These are phyloP conservation scores for Ogataea hybrid DNA, from an alignment of 1,139 yeast species.

Conservation along the genomic window DNA sequence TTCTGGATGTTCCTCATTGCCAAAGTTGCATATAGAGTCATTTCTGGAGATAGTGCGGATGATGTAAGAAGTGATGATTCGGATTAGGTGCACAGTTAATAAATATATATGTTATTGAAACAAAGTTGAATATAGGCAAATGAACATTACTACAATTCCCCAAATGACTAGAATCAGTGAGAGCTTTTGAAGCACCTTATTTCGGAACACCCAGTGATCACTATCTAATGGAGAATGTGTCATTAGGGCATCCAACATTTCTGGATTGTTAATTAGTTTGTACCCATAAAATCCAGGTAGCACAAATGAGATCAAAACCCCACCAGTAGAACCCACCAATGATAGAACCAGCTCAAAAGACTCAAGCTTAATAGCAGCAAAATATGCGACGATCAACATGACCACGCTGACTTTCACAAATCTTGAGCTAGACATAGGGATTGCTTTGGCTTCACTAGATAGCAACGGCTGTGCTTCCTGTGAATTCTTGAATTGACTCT, in stretches of 20 bases:
- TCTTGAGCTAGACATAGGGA: conserved; percentile 50
- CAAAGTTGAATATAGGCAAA: conserved; percentile 38
- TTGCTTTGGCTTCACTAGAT: conserved; percentile 23
- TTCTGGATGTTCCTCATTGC: conserved; percentile 76
- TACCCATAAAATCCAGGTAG: conserved; percentile 60
- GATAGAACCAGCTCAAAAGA: conserved; percentile 59
- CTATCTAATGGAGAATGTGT: conserved; percentile 24
- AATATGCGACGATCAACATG: conserved; percentile 44
- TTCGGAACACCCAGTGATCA: conserved; percentile 23
- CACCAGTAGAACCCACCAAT: conserved; percentile 60
- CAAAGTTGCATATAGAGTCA: conserved; percentile 66
- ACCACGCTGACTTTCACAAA: conserved; percentile 48
- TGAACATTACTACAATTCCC: conserved; percentile 55
- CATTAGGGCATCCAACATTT: conserved; percentile 14
- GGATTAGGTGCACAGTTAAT: background rate
- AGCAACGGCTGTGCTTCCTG: conserved; percentile 2
- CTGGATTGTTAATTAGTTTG: conserved; percentile 39
- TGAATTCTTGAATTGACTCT: conserved; percentile 13
- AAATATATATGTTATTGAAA: conserved; percentile 12
- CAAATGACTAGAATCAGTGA: conserved; percentile 51
- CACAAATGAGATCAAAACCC: conserved; percentile 57
- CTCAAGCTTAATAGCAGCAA: conserved; percentile 42
- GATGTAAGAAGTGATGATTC: conserved; percentile 78
- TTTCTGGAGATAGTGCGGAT: conserved; percentile 71
- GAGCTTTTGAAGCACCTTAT: conserved; percentile 32